Percentiles rank a stretch among this genome's conserved stretches.
Conservation (phyloP, 1,284 basidiomycete genomes). For the Meripilus lineatus region DNA sequence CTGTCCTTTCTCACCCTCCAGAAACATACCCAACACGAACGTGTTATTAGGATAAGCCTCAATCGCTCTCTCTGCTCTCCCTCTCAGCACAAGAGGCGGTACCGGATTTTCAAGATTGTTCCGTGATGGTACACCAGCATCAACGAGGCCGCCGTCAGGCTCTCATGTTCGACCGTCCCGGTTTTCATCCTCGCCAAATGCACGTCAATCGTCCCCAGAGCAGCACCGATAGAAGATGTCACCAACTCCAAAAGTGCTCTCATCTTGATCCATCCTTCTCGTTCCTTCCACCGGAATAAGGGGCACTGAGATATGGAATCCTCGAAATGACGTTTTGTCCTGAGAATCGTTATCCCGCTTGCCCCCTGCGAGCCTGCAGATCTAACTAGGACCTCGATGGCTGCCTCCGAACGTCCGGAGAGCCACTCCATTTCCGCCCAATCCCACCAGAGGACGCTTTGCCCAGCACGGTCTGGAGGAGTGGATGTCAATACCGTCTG, state of each 20-base stretch:
- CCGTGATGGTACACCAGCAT: slow-evolving; percentile 60
- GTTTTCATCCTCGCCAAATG: slow-evolving; percentile 25
- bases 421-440: slow-evolving; percentile 92
- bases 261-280: slow-evolving; percentile 59
- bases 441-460: slow-evolving; percentile 71
- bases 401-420: slow-evolving; percentile 43
- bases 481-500: slow-evolving; percentile 48
- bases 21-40: slow-evolving; percentile 67
- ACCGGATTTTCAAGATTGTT: slow-evolving; percentile 49
- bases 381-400: slow-evolving; percentile 49
- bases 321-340: slow-evolving; percentile 54
- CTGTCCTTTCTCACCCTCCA: slow-evolving; percentile 75
- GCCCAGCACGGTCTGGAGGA: slow-evolving; percentile 28
- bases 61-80: slow-evolving; percentile 52
- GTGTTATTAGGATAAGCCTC: slow-evolving; percentile 68
- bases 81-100: slow-evolving; percentile 56
- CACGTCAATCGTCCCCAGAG: slow-evolving; percentile 45
- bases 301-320: slow-evolving; percentile 34
- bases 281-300: slow-evolving; percentile 42
- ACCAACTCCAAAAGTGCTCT: slow-evolving; percentile 62
- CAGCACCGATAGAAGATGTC: slow-evolving; percentile 37
- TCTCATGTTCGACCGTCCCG: slow-evolving; percentile 45
- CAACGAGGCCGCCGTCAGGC: slow-evolving; percentile 51
- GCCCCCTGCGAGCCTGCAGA: slow-evolving; percentile 47
- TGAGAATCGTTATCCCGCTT: slow-evolving; percentile 48